Evolutionary conservation across 305 asterid genomes (phyloP).

Genomic region (Solanum hybrid): DNA sequence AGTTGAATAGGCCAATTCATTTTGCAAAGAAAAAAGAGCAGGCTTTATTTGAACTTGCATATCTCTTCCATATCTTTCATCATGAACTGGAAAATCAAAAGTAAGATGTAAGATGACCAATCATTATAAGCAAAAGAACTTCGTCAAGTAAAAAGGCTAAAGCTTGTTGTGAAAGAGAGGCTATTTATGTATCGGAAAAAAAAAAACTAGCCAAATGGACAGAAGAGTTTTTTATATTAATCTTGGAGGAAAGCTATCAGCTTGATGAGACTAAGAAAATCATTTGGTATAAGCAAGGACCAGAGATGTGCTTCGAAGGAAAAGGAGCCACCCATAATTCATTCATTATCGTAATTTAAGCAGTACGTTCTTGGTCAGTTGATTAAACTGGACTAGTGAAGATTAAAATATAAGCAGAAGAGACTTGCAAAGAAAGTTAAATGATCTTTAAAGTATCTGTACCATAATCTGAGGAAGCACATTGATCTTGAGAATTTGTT

Average conservation of each 20-base stretch:
- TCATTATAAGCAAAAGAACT: neutral
- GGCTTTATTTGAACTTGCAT: constrained; percentile 40
- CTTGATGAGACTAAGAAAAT: neutral
- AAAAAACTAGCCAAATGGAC: neutral
- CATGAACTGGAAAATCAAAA: constrained; percentile 30
- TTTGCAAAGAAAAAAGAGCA: constrained; percentile 31
- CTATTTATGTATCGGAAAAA: neutral
- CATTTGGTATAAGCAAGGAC: neutral
- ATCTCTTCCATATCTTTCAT: constrained; percentile 39
- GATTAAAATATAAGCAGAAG: neutral
- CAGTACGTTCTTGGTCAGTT: neutral
- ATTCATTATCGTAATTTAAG: neutral
- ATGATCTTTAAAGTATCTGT: neutral
- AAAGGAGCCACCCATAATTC: neutral
- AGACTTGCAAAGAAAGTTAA: neutral
- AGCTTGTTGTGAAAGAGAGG: neutral
- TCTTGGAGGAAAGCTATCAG: neutral
- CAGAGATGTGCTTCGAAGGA: neutral
- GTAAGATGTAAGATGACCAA: neutral
- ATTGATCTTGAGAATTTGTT: constrained; percentile 52
- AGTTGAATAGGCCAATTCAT: constrained; percentile 45
- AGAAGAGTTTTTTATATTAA: neutral
- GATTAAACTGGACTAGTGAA: neutral
- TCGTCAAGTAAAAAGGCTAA: neutral
- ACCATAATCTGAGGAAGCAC: constrained; percentile 70